phyloP scores from a whole-genome alignment of 2,329 filamentous ascomycete species.

The Apiospora koreana region DNA sequence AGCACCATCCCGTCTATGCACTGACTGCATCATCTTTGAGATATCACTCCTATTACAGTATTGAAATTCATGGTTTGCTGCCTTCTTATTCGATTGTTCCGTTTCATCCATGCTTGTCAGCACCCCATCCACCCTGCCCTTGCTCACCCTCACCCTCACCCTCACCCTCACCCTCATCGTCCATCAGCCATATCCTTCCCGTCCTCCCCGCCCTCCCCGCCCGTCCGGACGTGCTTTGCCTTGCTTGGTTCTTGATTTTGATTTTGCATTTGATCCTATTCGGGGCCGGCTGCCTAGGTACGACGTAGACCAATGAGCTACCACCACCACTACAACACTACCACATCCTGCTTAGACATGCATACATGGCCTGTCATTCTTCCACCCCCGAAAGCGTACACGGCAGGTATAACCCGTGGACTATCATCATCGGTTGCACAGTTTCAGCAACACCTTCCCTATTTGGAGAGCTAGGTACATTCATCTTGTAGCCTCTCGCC shows the following conservation, averaged over 20 bases:
- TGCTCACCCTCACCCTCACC: conserved; percentile 4
- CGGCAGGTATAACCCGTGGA: neutral
- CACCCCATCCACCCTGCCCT: neutral
- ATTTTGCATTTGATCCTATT: conserved; percentile 1
- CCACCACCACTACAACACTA: neutral
- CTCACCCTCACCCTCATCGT: too few species aligned
- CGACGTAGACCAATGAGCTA: neutral
- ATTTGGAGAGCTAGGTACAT: neutral
- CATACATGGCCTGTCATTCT: neutral
- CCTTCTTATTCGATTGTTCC: neutral
- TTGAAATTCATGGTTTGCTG: neutral
- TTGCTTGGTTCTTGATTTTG: conserved; percentile 1
- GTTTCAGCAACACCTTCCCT: neutral
- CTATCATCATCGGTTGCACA: conserved; percentile 3
- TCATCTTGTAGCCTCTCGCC: neutral
- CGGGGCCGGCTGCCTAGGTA: neutral
- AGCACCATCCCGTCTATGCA: neutral
- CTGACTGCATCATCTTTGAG: neutral
- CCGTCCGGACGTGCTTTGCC: neutral
- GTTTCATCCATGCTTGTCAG: conserved; percentile 1
- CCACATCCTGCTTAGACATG: neutral
- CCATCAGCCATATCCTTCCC: neutral
- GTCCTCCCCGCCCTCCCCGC: neutral
- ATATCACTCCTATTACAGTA: neutral
- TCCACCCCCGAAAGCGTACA: neutral